Base-by-base conservation (phyloP, 2,329 filamentous ascomycete species). In the Dactylellina cionopaga region DNA sequence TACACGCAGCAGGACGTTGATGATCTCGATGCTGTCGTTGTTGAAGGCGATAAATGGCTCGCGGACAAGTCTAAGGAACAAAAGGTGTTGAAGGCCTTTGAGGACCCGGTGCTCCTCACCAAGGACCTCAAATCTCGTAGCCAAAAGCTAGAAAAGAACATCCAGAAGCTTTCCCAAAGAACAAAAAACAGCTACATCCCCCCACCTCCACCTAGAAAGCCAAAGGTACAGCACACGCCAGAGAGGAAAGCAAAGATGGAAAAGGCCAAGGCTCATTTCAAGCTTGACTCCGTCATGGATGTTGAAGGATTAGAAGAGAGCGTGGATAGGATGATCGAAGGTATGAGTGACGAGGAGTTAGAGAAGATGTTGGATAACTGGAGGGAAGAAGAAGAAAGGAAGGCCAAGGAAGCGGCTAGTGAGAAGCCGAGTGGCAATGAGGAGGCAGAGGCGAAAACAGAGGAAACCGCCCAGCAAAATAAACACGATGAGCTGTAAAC, bases 251-350 rank as follows among this genome's bases (percentile, higher is more conserved):
- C 44, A 1, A 54, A 52, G 54, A 37, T 46, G 35, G 43, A 41
- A 11, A 4, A n/a, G 5, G 62, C 51, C 1, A 66, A 37, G 52
- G 51, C 29, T 39, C 35, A 39, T 5, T 52, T 66, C 17, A 43
- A 66, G 3, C 27, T 68, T 83, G 15, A 83, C 81, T 2, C 92
- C 83, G 62, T 92, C 88, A 1, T 91, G 78, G 0, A 88, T 87
- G 0, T 90, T 84, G 51, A 86, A 87, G 66, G 89, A 85, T 77
- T 97, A 96, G 33, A 97, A 83, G 1, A 96, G 83, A 0, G 88
- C 88, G 77, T 98, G 93, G 0, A 93, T 92, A 0, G 96, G 81
- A 76, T 95, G 96, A 78, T 97, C 93, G 0, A 96, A 82, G 25
- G 44, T 2, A 65, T 72, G 59, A 51, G 51, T 24, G 59, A 65